Base-by-base conservation (phyloP, 2,329 filamentous ascomycete genomes). In the Helicocarpus griseus region DNA sequence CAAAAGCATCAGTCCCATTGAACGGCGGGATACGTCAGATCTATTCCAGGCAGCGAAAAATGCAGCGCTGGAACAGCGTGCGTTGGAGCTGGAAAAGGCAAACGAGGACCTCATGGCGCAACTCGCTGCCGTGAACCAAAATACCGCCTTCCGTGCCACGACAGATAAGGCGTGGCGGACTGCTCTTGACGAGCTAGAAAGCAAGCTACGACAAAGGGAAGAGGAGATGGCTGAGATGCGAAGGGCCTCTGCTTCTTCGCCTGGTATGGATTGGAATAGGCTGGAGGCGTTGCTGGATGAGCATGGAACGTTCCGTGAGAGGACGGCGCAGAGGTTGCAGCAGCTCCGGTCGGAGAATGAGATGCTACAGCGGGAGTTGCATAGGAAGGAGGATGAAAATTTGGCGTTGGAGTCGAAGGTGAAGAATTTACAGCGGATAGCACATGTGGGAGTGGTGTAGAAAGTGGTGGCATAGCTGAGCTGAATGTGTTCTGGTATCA, bases 21-120 rank as follows among this genome's bases (percentile, higher is more conserved):
- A 69, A 53, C 56, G 64, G 59, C 50, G 48, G 19, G 56, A 58
- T 22, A 68, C 65, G 7, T 62, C 62, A 13, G 69, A 72, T 52
- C 61, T 73, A 14, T 73, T 71, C 56, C 68, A 68, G 9, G 64
- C 61, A 0, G 70, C 70, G 33, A 70, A 69, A 49, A 63, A 66
- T 1, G 70, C 69, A 13, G 70, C 70, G 0, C 60, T 73, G 31
- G 68, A 73, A 54, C 70, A 73, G 49, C 63, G 69, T 13, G 65
- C 66, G 13, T 63, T 73, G 14, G 70, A 72, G 53, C 58, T 72
- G 2, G 70, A 73, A 53, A 64, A 65, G 55, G 58, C 65, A 2
- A 72, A 72, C 54, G 58, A 62, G 8, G 65, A 69, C 45, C 59
- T 71, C 2, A 54, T 65, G 2, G 31, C 52, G 5, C 63, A 69